These are phyloP conservation scores for Antitrichia curtipendula DNA, from an alignment of 225 moss, liverwort and hornwort species.

Conservation along the genomic window DNA sequence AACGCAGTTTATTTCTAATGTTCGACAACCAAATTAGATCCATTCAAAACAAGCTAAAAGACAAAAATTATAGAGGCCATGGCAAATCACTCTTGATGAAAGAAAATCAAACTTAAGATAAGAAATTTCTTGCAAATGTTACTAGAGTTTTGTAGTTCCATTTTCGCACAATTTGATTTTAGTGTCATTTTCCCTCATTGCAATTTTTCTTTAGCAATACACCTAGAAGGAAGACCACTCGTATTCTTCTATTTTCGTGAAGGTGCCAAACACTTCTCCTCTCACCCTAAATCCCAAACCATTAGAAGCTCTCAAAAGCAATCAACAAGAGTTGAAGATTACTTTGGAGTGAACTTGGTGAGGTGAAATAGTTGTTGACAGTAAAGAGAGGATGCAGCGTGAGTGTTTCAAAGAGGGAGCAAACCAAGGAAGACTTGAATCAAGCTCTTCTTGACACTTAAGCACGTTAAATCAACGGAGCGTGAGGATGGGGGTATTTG, in stretches of 20 bases:
- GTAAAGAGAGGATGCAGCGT: no score
- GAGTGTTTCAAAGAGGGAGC: no score
- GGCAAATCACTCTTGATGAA: not conserved
- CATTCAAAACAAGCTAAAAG: not conserved
- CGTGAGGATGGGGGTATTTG: no score
- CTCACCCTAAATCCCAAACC: not conserved
- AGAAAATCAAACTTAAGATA: not conserved
- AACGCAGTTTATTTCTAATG: no score
- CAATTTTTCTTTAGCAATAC: not conserved
- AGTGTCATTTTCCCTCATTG: not conserved
- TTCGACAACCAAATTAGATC: fast-evolving
- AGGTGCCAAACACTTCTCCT: not conserved
- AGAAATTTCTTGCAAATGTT: fast-evolving
- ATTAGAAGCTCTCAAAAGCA: not conserved
- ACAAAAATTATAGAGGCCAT: not conserved
- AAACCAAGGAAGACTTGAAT: no score
- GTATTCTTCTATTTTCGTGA: not conserved
- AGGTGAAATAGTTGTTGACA: no score
- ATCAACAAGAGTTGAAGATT: not conserved
- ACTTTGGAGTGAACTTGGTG: no score
- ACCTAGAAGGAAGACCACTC: fast-evolving
- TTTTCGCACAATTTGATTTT: not conserved
- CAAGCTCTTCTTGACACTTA: no score
- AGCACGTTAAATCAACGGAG: no score
- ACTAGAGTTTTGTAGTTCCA: not conserved